A percentile compares a stretch with the other conserved stretches of the same genome.
Conservation (phyloP, 139 green algal species). For the Gonium pectorale region DNA sequence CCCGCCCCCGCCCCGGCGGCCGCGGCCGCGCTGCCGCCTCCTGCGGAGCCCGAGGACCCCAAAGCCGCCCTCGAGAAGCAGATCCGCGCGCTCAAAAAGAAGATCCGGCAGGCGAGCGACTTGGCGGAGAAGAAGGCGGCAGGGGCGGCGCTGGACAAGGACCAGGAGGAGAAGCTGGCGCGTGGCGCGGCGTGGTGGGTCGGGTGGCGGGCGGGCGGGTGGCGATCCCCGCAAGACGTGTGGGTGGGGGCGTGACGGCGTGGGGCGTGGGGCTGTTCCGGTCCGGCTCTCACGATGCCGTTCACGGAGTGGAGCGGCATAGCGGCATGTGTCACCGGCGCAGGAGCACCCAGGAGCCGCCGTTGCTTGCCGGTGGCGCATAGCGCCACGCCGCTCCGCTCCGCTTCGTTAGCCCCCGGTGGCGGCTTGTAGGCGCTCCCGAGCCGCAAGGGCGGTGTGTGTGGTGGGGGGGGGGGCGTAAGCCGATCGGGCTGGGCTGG, state of each 20-base stretch:
- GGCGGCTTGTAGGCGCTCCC: too few relatives aligned
- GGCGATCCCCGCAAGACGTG: too few relatives aligned
- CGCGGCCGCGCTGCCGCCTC: background rate
- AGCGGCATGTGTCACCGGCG: background rate
- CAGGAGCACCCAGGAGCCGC: background rate
- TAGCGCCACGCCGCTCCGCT: too few relatives aligned
- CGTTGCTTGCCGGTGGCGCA: background rate
- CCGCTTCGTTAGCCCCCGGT: too few relatives aligned
- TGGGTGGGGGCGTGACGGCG: background rate
- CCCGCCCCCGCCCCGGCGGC: background rate
- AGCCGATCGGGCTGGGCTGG: too few relatives aligned
- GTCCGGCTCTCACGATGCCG: too few relatives aligned
- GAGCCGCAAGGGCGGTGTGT: too few relatives aligned
- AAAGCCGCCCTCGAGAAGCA: conserved; percentile 70
- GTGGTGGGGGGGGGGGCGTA: too few relatives aligned
- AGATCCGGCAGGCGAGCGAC: conserved; percentile 68
- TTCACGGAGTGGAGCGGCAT: background rate
- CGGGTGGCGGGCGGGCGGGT: background rate
- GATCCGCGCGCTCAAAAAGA: conserved; percentile 74
- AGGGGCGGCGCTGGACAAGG: conserved; percentile 53
- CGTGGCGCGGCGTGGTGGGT: conserved; percentile 58
- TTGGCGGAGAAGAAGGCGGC: conserved; percentile 46
- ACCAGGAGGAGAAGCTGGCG: conserved; percentile 67
- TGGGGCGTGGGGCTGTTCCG: background rate
- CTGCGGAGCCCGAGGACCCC: conserved; percentile 46